A percentile compares a stretch with the other conserved stretches of the same genome.
Evolutionary conservation across 2,329 filamentous ascomycete genomes (phyloP).

Genomic region (Fusarium sp.): DNA sequence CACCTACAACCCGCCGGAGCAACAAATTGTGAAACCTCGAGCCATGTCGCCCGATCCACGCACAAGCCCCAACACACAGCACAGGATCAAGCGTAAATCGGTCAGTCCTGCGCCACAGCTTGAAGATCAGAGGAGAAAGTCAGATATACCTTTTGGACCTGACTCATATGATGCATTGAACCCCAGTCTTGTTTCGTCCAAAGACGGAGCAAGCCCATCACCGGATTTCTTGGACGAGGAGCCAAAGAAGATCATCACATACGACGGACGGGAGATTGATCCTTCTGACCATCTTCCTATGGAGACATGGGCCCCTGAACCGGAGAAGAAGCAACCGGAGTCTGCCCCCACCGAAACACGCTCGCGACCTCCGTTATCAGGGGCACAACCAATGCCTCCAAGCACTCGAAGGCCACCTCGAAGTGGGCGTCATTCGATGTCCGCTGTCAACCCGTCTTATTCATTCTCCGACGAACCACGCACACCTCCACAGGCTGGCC

Average conservation of each 20-base stretch:
- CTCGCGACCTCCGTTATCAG: conserved; percentile 60
- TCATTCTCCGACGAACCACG: conserved; percentile 47
- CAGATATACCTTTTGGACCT: conserved; percentile 76
- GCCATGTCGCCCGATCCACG: conserved; percentile 52
- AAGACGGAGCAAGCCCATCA: conserved; percentile 51
- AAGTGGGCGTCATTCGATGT: conserved; percentile 61
- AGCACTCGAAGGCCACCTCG: conserved; percentile 64
- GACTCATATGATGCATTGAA: conserved; percentile 82
- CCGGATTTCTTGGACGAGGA: conserved; percentile 57
- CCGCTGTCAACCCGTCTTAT: conserved; percentile 48
- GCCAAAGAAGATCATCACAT: conserved; percentile 75
- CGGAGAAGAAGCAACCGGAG: conserved; percentile 61
- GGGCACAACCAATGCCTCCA: conserved; percentile 63
- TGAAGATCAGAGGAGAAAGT: conserved; percentile 61
- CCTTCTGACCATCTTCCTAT: conserved; percentile 84
- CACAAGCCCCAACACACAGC: conserved; percentile 55
- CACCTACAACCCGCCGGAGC: conserved; percentile 51
- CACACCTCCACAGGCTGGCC: conserved; percentile 52
- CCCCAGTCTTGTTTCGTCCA: conserved; percentile 58
- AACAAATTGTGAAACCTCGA: conserved; percentile 39
- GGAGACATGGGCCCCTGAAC: conserved; percentile 81
- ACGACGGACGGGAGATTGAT: conserved; percentile 81
- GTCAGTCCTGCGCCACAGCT: conserved; percentile 74
- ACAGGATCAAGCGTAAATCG: conserved; percentile 75
- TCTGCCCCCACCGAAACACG: conserved; percentile 45